Conservation (phyloP, 2,329 filamentous ascomycete species). For the Arthrobotrys sinensis region DNA sequence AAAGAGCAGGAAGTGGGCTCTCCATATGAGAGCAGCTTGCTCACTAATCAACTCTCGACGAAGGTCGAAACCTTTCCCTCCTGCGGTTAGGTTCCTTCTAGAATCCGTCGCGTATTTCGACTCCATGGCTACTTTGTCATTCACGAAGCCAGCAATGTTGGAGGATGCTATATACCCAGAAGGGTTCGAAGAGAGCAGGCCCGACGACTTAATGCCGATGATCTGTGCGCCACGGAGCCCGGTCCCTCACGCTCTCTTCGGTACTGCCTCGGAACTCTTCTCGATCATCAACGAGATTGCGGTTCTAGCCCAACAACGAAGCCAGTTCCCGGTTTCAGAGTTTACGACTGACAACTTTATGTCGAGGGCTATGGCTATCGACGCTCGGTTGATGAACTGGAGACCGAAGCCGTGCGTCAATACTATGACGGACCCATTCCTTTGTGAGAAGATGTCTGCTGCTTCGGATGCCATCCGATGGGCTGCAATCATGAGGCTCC, state of each 20-base stretch:
- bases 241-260: conserved; percentile 60
- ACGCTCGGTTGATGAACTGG: conserved; percentile 57
- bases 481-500: conserved; percentile 60
- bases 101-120: conserved; percentile 62
- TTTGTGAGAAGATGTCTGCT: conserved; percentile 60
- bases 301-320: conserved; percentile 57
- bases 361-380: conserved; percentile 55
- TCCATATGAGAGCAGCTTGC: conserved; percentile 60
- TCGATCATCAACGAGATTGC: conserved; percentile 61
- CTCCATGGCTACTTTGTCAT: conserved; percentile 61
- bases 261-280: conserved; percentile 59
- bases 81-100: conserved; percentile 58
- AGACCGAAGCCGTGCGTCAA: conserved; percentile 50
- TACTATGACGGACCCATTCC: conserved; percentile 43
- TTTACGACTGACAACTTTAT: conserved; percentile 43
- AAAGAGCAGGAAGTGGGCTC: conserved; percentile 56
- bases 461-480: conserved; percentile 59
- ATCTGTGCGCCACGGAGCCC: conserved; percentile 54
- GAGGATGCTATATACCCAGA: conserved; percentile 59
- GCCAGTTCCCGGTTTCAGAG: conserved; percentile 25
- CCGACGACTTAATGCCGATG: conserved; percentile 52
- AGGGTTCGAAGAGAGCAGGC: conserved; percentile 39
- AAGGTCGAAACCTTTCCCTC: conserved; percentile 54
- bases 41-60: conserved; percentile 58
- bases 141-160: conserved; percentile 60